Evolutionary conservation across 2,329 filamentous ascomycete species (phyloP).

Genomic region (Alternaria novae-zelandiae): DNA sequence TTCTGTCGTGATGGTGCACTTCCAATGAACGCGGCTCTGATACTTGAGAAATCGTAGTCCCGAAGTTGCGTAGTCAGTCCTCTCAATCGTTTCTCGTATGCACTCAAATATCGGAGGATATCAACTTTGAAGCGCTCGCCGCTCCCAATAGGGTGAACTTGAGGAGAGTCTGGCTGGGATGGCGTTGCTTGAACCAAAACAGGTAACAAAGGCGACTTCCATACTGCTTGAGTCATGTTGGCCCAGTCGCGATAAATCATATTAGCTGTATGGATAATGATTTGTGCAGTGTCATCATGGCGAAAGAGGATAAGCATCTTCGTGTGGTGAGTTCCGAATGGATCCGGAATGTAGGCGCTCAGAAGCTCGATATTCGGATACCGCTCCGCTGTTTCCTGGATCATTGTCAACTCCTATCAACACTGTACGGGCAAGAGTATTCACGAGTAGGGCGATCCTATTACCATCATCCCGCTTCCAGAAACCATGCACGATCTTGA

Average conservation of each 20-base stretch:
- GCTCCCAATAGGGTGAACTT: constrained; percentile 57
- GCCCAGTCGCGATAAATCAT: constrained; percentile 89
- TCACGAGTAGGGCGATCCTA: constrained; percentile 64
- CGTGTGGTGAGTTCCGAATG: constrained; percentile 83
- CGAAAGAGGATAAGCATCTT: constrained; percentile 87
- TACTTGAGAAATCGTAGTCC: constrained; percentile 70
- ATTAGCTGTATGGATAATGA: constrained; percentile 88
- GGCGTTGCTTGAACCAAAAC: constrained; percentile 32
- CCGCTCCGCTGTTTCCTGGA: constrained; percentile 65
- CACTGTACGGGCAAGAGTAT: constrained; percentile 4
- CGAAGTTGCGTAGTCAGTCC: constrained; percentile 64
- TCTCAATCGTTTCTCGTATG: constrained; percentile 68
- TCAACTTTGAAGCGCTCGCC: constrained; percentile 78
- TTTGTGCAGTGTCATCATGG: constrained; percentile 76
- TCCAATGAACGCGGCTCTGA: constrained; percentile 76
- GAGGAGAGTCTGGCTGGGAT: neutral
- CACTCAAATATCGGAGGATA: constrained; percentile 72
- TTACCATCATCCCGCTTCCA: constrained; percentile 72
- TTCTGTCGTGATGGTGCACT: constrained; percentile 76
- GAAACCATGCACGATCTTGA: constrained; percentile 68
- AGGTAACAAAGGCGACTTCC: constrained; percentile 76
- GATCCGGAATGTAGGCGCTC: constrained; percentile 78
- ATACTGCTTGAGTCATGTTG: constrained; percentile 85
- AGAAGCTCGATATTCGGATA: constrained; percentile 74
- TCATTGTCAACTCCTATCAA: constrained; percentile 7